Evolutionary conservation across 805 yeast species (phyloP), one percentile per base, ranked within the genome.

Genomic region (Candida namnaoensis): DNA sequence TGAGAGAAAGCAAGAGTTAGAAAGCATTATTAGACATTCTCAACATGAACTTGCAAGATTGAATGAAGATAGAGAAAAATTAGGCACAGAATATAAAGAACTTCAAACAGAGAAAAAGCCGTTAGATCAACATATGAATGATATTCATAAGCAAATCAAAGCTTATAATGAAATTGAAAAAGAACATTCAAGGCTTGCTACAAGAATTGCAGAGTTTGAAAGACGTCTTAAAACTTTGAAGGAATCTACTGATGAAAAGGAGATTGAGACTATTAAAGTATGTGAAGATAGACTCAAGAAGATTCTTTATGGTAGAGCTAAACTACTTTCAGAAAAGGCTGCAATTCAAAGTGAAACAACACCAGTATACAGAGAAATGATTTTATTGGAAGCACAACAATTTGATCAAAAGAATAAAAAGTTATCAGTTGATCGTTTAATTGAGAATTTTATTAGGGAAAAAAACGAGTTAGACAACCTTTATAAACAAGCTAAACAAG

Each of bases 321-420:
- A 37, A 35, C 40, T 42, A 34, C 61, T 53, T 28, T 45, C 42
- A 11, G 42, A 48, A 11, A 38, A 64, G 32, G 49, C 54, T 2
- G 38, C 44, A 1, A 32, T 46, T 3, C 54, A 61, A 35, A 35
- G 39, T 3, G 44, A 58, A 14, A 46, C 58, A 5, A 61, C 69
- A 8, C 41, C 43, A 2, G 40, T 47, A 7, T 50, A 62, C 13
- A 42, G 54, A 19, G 49, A 60, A 34, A 35, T 64, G 1, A 40
- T 64, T 0, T 40, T 55, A 3, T 32, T 53, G 30, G 55, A 60
- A 25, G 48, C 66, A 12, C 44, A 49, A 25, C 44, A 44, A 26
- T 57, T 72, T 37, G 76, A 75, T 44, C 61, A 61, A 10, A 52
- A 58, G 34, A 72, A 74, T 46, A 64, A 62, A 39, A 56, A 51